Conservation (phyloP, 2,329 filamentous ascomycete genomes). For the Colletotrichum noveboracense region DNA sequence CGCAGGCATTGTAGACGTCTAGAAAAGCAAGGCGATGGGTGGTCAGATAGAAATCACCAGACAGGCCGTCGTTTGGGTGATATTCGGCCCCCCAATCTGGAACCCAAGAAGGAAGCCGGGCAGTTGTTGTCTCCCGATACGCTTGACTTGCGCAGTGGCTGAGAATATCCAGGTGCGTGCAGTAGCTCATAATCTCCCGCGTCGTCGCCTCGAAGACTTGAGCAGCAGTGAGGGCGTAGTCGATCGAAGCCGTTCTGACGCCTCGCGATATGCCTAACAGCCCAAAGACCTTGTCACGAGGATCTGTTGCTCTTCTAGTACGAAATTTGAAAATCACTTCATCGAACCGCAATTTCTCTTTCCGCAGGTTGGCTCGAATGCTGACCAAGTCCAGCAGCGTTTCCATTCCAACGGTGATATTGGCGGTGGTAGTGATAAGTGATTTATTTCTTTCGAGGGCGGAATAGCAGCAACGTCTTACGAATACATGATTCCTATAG, state of each 20-base stretch:
- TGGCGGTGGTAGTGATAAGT: accelerated
- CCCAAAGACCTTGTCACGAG: not conserved
- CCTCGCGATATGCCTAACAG: not conserved
- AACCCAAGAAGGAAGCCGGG: not conserved
- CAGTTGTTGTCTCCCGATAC: accelerated
- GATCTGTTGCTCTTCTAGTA: not conserved
- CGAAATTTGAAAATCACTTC: not conserved
- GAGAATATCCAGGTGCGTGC: accelerated
- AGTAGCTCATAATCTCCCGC: not conserved
- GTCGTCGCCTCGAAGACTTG: not conserved
- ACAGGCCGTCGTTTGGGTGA: accelerated
- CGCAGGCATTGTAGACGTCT: accelerated
- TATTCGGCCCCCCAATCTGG: not conserved
- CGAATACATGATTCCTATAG: accelerated
- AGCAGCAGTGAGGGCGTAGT: not conserved
- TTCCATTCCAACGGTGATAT: not conserved
- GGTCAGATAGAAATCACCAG: not conserved
- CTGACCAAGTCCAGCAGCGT: accelerated
- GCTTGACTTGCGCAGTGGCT: not conserved
- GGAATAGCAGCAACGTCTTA: not conserved
- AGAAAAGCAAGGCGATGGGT: not conserved
- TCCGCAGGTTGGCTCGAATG: not conserved
- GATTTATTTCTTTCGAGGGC: not conserved
- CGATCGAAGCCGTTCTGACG: not conserved
- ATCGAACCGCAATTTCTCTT: not conserved